Evolutionary conservation across 2,329 filamentous ascomycete species (phyloP), one percentile per base, ranked within the genome.

Genomic region (Venturia pyrina): DNA sequence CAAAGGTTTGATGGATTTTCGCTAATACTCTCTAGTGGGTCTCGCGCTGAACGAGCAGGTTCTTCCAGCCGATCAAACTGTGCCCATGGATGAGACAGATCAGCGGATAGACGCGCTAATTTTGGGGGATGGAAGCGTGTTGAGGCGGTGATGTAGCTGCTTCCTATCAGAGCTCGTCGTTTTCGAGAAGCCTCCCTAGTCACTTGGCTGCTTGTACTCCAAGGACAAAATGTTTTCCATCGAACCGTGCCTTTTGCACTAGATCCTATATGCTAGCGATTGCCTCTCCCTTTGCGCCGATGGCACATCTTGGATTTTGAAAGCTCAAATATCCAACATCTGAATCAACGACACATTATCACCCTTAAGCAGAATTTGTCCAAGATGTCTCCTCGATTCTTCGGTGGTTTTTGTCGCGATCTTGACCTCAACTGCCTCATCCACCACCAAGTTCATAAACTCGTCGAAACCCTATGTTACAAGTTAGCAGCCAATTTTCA

Each of bases 361-460:
- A 71, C 90, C 90, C 80, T 95, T 95, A 70, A 96, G 83, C 69
- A 96, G 79, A 69, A 96, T 93, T 79, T 93, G 91, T 67, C 90
- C 93, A 64, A 97, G 77, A 56, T 87, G 82, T 77, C 90, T 87
- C 75, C 93, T 85, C 70, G 86, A 87, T 79, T 96, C 93, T 70
- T 88, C 86, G 53, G 82, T 76, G 19, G 85, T 87, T 82, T 96
- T 96, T 69, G 89, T 92, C 65, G 90, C 82, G 74, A 91, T 85
- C 76, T 88, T 90, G 57, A 99, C 92, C 79, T 98, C 93, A 66
- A 97, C 87, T 40, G 95, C 95, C 72, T 99, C 92, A 74, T 99
- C 95, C 70, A 96, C 85, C 48, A 98, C 95, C 62, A 99, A 82
- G 80, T 99, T 99, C 93, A 99, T 97, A 80, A 98, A 99, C 78